Base-by-base conservation (phyloP, 2,329 filamentous ascomycete genomes). In the Hysterium pulicare region DNA sequence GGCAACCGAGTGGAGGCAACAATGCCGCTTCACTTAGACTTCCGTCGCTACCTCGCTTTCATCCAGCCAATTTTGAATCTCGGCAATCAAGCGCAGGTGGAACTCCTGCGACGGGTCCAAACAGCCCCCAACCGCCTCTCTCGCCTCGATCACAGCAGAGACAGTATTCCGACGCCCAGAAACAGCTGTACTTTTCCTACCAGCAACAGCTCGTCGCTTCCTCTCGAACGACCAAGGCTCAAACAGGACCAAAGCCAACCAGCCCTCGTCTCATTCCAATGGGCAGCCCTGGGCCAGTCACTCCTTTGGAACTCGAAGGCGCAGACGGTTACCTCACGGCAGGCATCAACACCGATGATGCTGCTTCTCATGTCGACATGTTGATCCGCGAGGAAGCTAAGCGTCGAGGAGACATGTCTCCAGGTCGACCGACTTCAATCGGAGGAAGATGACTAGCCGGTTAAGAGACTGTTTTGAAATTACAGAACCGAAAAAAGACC, bases 241-340 rank as follows among this genome's bases (percentile, higher is more conserved):
- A 49, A 15, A 46, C 42, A 13, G 48, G 38, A 16, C 30, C 53
- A 5, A 72, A 68, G 49, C 74, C 74, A 1, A 64, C 58, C 19
- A 75, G 72, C 54, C 75, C 75, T 23, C 67, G 71, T 30, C 64
- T 78, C 31, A 65, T 64, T 19, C 75, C 75, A 19, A 55, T 75
- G 17, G 73, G 71, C 13, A 76, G 73, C 41, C 75, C 75, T 2
- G 73, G 73, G 30, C 72, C 72, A 5, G 73, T 77, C 30, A 78
- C 75, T 19, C 75, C 74, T n/a, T 55, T 78, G 35, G 71, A 72
- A 49, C 67, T 78, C 23, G 74, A 75, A 53, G 62, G 61, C 2
- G 51, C 54, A 13, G 63, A 69, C n/a, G 59, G 65, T 40, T 76
- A 76, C 48, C 61, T 77, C 21, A 61, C 69, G n/a, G 71, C 70